A percentile compares a stretch with the other conserved stretches of the same genome.
Evolutionary conservation across 805 yeast genomes (phyloP).

Genomic region (Wickerhamomyces kurtzmanii): DNA sequence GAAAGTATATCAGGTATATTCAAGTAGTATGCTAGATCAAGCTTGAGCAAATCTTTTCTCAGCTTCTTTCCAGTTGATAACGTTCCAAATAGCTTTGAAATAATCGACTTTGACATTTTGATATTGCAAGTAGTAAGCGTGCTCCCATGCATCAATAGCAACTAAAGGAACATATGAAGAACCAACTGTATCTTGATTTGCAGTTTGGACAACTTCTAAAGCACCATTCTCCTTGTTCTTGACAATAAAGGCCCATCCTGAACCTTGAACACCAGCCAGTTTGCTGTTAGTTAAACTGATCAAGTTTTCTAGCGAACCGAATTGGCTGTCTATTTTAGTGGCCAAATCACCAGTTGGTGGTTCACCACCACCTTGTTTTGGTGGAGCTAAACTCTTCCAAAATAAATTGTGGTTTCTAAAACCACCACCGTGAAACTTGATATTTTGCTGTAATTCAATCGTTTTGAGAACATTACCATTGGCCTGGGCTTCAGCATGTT

Average conservation of each 20-base stretch:
- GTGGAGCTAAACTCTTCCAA: constrained; percentile 85
- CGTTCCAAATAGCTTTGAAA: constrained; percentile 92
- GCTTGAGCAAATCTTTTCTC: constrained; percentile 49
- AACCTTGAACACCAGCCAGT: constrained; percentile 86
- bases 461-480: constrained; percentile 50
- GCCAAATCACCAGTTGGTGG: constrained; percentile 45
- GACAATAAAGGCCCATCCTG: constrained; percentile 92
- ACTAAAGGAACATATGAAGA: constrained; percentile 56
- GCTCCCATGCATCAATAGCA: constrained; percentile 96
- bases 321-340: constrained; percentile 50
- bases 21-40: not conserved
- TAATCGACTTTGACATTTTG: constrained; percentile 86
- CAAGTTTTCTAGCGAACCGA: constrained; percentile 66
- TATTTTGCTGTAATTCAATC: constrained; percentile 56
- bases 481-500: constrained; percentile 54
- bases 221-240: constrained; percentile 70
- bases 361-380: constrained; percentile 67
- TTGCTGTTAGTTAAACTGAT: constrained; percentile 53
- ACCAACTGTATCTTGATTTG: constrained; percentile 84
- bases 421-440: constrained; percentile 93
- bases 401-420: constrained; percentile 76
- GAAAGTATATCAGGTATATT: not conserved
- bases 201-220: constrained; percentile 70
- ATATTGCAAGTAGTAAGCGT: constrained; percentile 90
- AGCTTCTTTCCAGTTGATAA: constrained; percentile 89